A percentile compares a stretch with the other conserved stretches of the same genome.
Evolutionary conservation across 352 stramenopile genomes (phyloP).

Genomic region (Thraustotheca clavata): DNA sequence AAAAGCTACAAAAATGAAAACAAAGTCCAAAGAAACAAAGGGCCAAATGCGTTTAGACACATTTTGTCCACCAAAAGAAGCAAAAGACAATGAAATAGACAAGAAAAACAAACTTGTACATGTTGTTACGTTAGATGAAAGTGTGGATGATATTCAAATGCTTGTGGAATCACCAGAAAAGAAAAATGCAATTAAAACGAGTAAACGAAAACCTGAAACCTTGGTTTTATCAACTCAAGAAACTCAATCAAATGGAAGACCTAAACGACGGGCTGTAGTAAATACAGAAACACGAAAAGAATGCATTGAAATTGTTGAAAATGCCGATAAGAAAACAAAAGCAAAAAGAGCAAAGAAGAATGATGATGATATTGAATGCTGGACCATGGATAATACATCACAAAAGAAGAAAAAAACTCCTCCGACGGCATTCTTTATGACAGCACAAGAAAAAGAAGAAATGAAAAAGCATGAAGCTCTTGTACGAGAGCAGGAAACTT

Average conservation of each 20-base stretch:
- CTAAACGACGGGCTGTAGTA: neutral
- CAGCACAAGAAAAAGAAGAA: neutral
- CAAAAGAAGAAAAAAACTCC: neutral
- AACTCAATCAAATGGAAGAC: neutral
- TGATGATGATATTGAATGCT: neutral
- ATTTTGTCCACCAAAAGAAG: neutral
- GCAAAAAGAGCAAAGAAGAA: neutral
- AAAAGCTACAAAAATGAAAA: neutral
- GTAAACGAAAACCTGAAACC: neutral
- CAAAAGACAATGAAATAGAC: neutral
- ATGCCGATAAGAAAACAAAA: neutral
- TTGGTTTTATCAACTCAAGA: neutral
- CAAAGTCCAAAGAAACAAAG: constrained; percentile 9
- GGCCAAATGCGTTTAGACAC: constrained; percentile 14
- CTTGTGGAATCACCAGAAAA: neutral
- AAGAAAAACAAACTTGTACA: neutral
- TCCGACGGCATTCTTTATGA: constrained; percentile 9
- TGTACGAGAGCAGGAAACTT: constrained; percentile 10
- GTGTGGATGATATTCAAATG: neutral
- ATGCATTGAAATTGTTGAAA: constrained; percentile 12
- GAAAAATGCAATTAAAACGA: neutral
- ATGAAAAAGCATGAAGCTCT: constrained; percentile 10
- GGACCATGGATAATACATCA: neutral
- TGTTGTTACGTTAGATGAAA: neutral
- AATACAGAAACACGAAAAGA: neutral